These are phyloP conservation scores for Rhodotorula sp. DNA, from an alignment of 1,284 basidiomycete genomes.

Conservation along the genomic window DNA sequence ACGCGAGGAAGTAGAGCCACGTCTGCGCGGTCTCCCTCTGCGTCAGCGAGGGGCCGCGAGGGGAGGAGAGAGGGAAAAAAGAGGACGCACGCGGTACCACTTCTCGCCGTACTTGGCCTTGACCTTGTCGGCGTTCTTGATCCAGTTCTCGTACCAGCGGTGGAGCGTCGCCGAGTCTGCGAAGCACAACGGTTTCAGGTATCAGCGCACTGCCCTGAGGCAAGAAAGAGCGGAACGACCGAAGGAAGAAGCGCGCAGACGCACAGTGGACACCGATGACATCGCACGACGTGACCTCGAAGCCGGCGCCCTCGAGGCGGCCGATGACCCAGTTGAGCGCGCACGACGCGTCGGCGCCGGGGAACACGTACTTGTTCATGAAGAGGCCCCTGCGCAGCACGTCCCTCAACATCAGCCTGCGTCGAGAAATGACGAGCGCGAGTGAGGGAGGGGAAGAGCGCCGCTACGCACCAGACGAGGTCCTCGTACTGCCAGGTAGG, in stretches of 20 bases:
- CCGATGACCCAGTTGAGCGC: conserved; percentile 93
- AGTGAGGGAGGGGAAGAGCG: conserved; percentile 38
- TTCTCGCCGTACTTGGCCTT: conserved; percentile 84
- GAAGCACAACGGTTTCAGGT: no score
- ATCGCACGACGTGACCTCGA: conserved; percentile 94
- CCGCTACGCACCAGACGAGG: conserved; percentile 86
- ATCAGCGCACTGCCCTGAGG: background rate
- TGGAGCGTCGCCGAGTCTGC: conserved; percentile 83
- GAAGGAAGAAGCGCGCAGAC: background rate
- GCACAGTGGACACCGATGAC: conserved; percentile 64
- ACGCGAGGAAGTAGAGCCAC: conserved; percentile 49
- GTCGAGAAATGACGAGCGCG: background rate
- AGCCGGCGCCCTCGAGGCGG: conserved; percentile 82
- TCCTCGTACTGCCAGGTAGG: conserved; percentile 97
- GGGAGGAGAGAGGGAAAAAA: conserved; percentile 58
- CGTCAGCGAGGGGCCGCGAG: background rate
- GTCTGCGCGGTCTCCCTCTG: conserved; percentile 17
- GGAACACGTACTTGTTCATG: conserved; percentile 74
- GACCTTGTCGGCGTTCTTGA: conserved; percentile 71
- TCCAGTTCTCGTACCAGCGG: conserved; percentile 86
- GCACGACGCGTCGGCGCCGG: conserved; percentile 93
- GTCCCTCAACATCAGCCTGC: background rate
- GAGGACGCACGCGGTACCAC: conserved; percentile 52
- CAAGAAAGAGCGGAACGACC: no score
- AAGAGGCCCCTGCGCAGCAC: conserved; percentile 65